phyloP scores from a whole-genome alignment of 805 yeast genomes.

The Kuraishia hungarica region DNA sequence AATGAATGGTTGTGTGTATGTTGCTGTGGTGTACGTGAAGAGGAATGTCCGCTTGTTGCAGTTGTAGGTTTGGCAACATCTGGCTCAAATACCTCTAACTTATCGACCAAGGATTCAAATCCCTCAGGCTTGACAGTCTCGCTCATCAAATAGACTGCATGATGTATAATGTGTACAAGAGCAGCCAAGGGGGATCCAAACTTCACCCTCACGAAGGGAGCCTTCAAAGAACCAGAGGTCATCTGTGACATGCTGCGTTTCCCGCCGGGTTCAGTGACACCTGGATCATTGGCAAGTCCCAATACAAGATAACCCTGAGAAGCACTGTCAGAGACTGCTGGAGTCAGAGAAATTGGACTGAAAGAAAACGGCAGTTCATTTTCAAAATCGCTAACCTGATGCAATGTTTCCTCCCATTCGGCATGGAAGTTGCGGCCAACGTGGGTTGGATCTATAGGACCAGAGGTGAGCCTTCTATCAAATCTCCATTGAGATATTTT shows the following conservation, averaged over 20 bases:
- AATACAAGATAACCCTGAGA: conserved; percentile 3
- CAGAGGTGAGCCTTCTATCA: background rate
- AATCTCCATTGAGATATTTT: background rate
- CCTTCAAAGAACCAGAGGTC: background rate
- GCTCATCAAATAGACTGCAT: conserved; percentile 6
- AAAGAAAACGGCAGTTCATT: conserved; percentile 4
- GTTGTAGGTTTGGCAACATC: background rate
- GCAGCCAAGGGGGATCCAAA: conserved; percentile 6
- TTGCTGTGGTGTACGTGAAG: background rate
- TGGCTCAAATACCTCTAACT: background rate
- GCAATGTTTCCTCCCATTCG: background rate
- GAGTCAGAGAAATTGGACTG: conserved; percentile 6
- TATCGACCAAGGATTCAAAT: conserved; percentile 2
- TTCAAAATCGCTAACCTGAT: conserved; percentile 5
- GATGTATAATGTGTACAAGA: conserved; percentile 9
- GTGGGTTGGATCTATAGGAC: background rate
- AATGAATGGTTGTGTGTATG: background rate
- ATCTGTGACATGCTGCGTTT: background rate
- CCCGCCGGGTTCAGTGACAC: background rate
- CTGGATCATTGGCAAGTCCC: background rate
- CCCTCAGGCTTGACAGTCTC: conserved; percentile 3
- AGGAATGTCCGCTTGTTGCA: background rate
- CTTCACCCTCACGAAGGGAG: conserved; percentile 8
- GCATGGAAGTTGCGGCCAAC: background rate
- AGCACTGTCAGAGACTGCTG: conserved; percentile 3